Evolutionary conservation across 129 eudicot species (phyloP), one percentile per base, ranked within the genome.

Genomic region (Artemisia argyi): DNA sequence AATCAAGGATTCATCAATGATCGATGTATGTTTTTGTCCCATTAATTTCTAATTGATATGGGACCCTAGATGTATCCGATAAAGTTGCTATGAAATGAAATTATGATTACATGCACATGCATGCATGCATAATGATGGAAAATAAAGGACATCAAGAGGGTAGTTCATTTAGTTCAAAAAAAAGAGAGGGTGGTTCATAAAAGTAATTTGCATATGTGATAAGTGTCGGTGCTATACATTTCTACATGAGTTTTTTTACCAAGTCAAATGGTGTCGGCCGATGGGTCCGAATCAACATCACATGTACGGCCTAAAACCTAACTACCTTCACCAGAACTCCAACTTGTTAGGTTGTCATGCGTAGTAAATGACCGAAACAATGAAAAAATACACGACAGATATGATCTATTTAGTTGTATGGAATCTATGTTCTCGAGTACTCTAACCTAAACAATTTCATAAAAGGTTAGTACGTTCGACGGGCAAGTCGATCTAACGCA

Each of bases 91-190:
- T 22, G 62, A 57, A 57, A 57, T 57, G 62, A 26, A 19, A 57
- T 18, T 57, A 57, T 57, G 62, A 57, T 57, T 57, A 57, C 62
- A 20, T 20, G 22, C 22, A 57, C 62, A 57, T 57, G 62, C 62
- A 57, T 57, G 62, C 62, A 57, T 57, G 30, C 15, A 57, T 57
- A 57, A 57, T 19, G 30, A 57, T 57, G 28, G 11, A 56, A 16
- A 53, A 1, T 2, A 18, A 56, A 18, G 13, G 62, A 18, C 32
- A 19, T 39, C 46, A 39, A 39, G 46, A 39, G 46, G 10, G 46
- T 39, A 39, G 46, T 13, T 17, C 62, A 17, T 8, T 24, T 24
- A 24, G 26, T 24, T 24, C 26, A 24, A 24, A 24, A 24, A 24
- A 24, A 24, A 24, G 26, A 32, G 42, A 32, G 42, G 42, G 42